Conservation (phyloP, 2,329 filamentous ascomycete species). For the Pseudocercospora fijiensis region DNA sequence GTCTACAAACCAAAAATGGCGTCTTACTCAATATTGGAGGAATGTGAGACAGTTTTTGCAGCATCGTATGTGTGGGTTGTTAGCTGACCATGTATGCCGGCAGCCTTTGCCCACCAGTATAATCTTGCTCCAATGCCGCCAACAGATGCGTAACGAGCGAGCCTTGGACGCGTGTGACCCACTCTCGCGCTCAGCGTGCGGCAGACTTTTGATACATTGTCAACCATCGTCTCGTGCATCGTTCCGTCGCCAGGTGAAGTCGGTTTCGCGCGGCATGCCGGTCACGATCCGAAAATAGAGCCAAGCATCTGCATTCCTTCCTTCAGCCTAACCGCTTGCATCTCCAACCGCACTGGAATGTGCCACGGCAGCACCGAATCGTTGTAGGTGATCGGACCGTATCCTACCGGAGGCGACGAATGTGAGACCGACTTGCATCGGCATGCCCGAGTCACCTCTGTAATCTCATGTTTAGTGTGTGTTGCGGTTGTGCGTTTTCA, state of each 20-base stretch:
- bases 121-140: neutral
- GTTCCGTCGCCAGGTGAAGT: slow-evolving; percentile 4
- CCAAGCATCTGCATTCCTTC: slow-evolving; percentile 5
- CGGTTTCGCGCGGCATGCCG: slow-evolving; percentile 12
- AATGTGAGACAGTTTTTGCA: neutral
- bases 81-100: neutral
- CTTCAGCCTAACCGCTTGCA: neutral
- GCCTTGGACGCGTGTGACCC: neutral
- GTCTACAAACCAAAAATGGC: neutral
- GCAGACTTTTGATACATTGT: neutral
- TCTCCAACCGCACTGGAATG: neutral
- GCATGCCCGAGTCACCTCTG: neutral
- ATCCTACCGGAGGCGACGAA: neutral
- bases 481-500: neutral
- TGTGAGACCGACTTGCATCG: neutral
- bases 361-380: neutral
- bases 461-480: neutral
- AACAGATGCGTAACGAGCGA: neutral
- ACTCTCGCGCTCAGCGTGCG: neutral
- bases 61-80: neutral
- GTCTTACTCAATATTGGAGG: neutral
- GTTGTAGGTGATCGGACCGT: neutral
- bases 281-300: slow-evolving; percentile 5
- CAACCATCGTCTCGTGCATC: neutral
- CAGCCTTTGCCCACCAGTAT: neutral